These are phyloP conservation scores for Fagopyrum esculentum DNA, from an alignment of 148 eudicot species.

Conservation along the genomic window DNA sequence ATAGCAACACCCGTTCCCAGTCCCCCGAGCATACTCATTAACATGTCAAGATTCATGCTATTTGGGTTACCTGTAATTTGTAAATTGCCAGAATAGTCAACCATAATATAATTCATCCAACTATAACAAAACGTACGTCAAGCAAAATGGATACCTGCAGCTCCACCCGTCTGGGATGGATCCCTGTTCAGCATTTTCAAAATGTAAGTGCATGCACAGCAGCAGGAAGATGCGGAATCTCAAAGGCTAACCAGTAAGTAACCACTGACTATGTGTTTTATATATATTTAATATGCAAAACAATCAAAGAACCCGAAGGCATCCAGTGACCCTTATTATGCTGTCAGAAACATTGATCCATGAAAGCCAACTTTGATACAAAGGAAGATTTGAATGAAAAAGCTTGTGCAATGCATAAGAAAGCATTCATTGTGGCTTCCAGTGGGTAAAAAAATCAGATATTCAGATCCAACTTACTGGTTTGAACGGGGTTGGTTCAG, in stretches of 20 bases:
- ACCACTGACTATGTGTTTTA: neutral
- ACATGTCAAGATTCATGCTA: conserved; percentile 51
- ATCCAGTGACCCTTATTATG: too few relatives aligned
- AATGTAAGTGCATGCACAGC: neutral
- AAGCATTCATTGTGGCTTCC: neutral
- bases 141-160: conserved; percentile 36
- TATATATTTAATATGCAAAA: neutral
- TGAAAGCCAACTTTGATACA: neutral
- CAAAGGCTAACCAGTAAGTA: neutral
- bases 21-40: conserved; percentile 93
- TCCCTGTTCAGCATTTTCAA: conserved; percentile 42
- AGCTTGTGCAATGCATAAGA: neutral
- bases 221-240: neutral
- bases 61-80: conserved; percentile 48
- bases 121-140: too few relatives aligned
- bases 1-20: conserved; percentile 71
- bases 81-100: neutral
- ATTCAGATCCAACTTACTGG: conserved; percentile 42
- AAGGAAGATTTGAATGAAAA: neutral
- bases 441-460: neutral
- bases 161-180: conserved; percentile 48
- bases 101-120: neutral
- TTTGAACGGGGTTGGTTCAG: conserved; percentile 56
- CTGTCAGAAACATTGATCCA: too few relatives aligned
- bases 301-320: too few relatives aligned